These are phyloP conservation scores for Acaromyces ingoldii DNA, from an alignment of 1,284 basidiomycete species.

Conservation along the genomic window DNA sequence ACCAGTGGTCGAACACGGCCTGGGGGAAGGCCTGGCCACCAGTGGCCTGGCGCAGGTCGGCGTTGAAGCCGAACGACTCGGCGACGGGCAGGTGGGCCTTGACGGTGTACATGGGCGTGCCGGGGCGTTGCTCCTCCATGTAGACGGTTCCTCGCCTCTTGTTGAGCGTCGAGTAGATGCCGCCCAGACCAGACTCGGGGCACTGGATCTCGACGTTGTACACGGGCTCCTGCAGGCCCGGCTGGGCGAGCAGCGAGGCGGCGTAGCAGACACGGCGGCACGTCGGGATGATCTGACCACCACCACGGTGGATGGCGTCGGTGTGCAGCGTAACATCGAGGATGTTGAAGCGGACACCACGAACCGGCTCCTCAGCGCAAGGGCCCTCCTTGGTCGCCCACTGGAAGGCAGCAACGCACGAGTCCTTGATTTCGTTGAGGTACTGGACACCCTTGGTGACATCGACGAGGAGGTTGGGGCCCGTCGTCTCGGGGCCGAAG, in stretches of 20 bases:
- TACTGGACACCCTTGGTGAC: conserved; percentile 89
- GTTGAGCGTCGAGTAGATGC: conserved; percentile 91
- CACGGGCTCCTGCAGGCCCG: conserved; percentile 91
- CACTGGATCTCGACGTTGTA: conserved; percentile 98
- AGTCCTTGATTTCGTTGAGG: conserved; percentile 93
- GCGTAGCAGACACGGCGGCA: conserved; percentile 95
- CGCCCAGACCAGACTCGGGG: conserved; percentile 95
- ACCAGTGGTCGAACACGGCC: conserved; percentile 71
- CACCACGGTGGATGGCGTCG: conserved; percentile 99
- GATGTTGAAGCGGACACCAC: conserved; percentile 93
- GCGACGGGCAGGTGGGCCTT: conserved; percentile 96
- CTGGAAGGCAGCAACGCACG: conserved; percentile 97
- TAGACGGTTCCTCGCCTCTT: conserved; percentile 98
- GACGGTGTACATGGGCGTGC: conserved; percentile 99
- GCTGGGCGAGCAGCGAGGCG: conserved; percentile 83
- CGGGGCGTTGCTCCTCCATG: conserved; percentile 91
- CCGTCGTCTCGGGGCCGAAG: conserved; percentile 97
- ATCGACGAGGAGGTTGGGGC: conserved; percentile 94
- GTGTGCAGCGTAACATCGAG: conserved; percentile 95
- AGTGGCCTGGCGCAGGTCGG: conserved; percentile 85
- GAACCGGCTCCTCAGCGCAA: conserved; percentile 95
- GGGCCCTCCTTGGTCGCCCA: conserved; percentile 88
- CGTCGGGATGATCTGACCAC: conserved; percentile 95
- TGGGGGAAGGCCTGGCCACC: conserved; percentile 98
- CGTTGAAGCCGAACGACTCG: conserved; percentile 99